These are phyloP conservation scores for Moesziomyces sp. DNA, from an alignment of 1,284 basidiomycete genomes.

Conservation along the genomic window DNA sequence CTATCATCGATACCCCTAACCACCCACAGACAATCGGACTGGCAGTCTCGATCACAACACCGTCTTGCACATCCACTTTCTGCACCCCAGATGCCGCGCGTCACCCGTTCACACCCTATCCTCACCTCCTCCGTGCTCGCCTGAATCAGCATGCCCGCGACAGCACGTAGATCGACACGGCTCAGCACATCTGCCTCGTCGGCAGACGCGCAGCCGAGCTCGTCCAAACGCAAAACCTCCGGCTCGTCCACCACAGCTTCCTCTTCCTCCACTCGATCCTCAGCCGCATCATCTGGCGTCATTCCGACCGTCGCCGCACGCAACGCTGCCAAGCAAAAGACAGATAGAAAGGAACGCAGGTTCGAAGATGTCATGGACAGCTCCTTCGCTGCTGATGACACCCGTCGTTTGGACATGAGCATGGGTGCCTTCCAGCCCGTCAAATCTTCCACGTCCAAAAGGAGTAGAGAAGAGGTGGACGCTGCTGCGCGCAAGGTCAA, in stretches of 20 bases:
- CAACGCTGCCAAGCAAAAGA: conserved; percentile 24
- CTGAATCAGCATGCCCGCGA: conserved; percentile 27
- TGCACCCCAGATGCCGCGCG: conserved; percentile 27
- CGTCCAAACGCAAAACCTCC: conserved; percentile 15
- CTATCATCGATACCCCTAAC: too few relatives aligned
- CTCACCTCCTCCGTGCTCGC: conserved; percentile 4
- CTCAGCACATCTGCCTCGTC: conserved; percentile 31
- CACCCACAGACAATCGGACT: too few relatives aligned
- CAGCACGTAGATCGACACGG: conserved; percentile 39
- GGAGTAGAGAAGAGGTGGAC: conserved; percentile 16
- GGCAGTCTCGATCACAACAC: neutral
- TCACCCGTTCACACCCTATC: conserved; percentile 11
- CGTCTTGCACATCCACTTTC: neutral
- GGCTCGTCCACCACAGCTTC: conserved; percentile 16
- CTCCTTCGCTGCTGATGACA: conserved; percentile 28
- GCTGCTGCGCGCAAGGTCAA: conserved; percentile 31
- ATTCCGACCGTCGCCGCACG: conserved; percentile 47
- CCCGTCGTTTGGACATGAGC: conserved; percentile 32
- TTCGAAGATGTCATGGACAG: conserved; percentile 44
- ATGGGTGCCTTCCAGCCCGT: conserved; percentile 37
- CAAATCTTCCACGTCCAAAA: conserved; percentile 12
- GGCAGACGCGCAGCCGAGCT: conserved; percentile 19
- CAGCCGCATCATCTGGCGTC: conserved; percentile 42
- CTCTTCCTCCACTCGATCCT: conserved; percentile 35
- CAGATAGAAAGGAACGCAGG: conserved; percentile 28